Evolutionary conservation across 1,284 basidiomycete genomes (phyloP).

Genomic region (Ceratobasidium sp.): DNA sequence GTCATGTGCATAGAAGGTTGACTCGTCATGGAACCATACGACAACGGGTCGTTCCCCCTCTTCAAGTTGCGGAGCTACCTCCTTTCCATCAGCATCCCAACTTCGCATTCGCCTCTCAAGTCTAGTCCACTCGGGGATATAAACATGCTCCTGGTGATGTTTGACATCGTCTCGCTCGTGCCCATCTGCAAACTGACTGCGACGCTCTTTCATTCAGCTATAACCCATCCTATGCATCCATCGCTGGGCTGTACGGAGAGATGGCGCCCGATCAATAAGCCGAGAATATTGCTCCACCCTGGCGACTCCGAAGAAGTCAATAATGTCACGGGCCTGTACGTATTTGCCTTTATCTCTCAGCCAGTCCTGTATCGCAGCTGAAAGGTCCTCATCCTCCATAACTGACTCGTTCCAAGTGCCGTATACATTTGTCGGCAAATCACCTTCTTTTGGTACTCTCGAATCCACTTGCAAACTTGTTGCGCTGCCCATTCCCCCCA

Average conservation of each 20-base stretch:
- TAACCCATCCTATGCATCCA: conserved; percentile 24
- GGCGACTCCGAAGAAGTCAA: neutral
- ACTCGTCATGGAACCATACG: conserved; percentile 51
- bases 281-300: neutral
- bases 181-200: conserved; percentile 16
- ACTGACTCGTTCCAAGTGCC: conserved; percentile 28
- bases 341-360: conserved; percentile 3
- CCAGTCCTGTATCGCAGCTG: neutral
- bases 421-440: conserved; percentile 13
- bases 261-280: conserved; percentile 3
- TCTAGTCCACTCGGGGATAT: conserved; percentile 27
- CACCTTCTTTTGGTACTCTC: neutral
- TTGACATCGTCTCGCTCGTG: conserved; percentile 39
- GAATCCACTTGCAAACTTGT: neutral
- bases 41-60: conserved; percentile 37
- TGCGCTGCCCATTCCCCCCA: conserved; percentile 1
- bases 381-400: conserved; percentile 23
- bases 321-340: neutral
- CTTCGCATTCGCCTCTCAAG: conserved; percentile 5
- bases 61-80: conserved; percentile 40
- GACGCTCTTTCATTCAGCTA: conserved; percentile 6
- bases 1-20: conserved; percentile 54
- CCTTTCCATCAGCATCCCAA: conserved; percentile 12
- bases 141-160: conserved; percentile 28
- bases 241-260: conserved; percentile 28